These are phyloP conservation scores for Beauveria pseudobassiana DNA, from an alignment of 2,329 filamentous ascomycete species.

Conservation along the genomic window DNA sequence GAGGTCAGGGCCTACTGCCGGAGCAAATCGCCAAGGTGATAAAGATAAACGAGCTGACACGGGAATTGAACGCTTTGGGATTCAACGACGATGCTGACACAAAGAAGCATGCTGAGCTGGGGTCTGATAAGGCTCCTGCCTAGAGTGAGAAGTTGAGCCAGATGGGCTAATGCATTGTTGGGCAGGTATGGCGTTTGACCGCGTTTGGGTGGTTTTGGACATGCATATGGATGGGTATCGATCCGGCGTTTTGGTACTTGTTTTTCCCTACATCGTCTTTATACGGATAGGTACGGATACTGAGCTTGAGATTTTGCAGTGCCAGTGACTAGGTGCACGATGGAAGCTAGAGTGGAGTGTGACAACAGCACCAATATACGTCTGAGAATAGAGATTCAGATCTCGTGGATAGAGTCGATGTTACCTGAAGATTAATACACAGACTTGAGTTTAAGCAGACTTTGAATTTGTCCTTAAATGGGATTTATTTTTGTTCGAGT, in stretches of 20 bases:
- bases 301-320: background rate
- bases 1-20: slow-evolving; percentile 70
- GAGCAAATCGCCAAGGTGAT: slow-evolving; percentile 98
- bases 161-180: background rate
- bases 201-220: background rate
- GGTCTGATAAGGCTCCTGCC: background rate
- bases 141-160: background rate
- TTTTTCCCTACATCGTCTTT: background rate
- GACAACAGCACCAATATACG: background rate
- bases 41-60: slow-evolving; percentile 88
- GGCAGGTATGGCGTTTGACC: background rate
- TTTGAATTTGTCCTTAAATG: background rate
- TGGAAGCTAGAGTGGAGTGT: background rate
- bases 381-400: background rate
- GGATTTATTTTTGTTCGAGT: background rate
- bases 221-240: background rate
- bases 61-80: slow-evolving; percentile 77
- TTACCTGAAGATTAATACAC: background rate
- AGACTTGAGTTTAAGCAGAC: background rate
- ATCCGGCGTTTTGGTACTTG: background rate
- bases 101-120: slow-evolving; percentile 21
- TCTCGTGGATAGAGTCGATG: background rate
- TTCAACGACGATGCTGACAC: slow-evolving; percentile 72
- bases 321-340: background rate
- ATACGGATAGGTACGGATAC: no score